Evolutionary conservation across 208 protist genomes (phyloP).

Genomic region (Jaenimonas drosophilae): DNA sequence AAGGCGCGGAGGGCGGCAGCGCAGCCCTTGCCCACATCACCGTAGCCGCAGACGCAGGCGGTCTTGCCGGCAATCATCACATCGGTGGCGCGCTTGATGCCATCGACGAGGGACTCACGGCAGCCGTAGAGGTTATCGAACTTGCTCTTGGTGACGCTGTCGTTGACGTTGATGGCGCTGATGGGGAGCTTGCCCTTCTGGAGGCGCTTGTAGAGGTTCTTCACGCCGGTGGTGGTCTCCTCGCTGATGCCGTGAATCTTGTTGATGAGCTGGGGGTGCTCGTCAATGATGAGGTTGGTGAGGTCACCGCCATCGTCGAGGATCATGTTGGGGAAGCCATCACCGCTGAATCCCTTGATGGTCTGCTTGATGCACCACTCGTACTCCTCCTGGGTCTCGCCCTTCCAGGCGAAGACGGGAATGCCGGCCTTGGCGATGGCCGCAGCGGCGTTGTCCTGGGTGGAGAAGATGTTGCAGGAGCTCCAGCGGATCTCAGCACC

Average conservation of each 20-base stretch:
- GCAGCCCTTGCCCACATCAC: constrained; percentile 99
- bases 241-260: constrained; percentile 97
- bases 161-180: constrained; percentile 99
- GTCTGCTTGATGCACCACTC: constrained; percentile 97
- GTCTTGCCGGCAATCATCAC: constrained; percentile 99
- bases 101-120: constrained; percentile 98
- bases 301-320: constrained; percentile 99
- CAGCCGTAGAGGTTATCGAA: constrained; percentile 99
- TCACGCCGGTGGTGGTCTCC: constrained; percentile 99
- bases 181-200: constrained; percentile 93
- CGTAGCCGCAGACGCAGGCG: constrained; percentile 96
- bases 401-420: constrained; percentile 99
- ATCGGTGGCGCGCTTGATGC: constrained; percentile 99
- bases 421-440: constrained; percentile 89
- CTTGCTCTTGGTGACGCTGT: constrained; percentile 99
- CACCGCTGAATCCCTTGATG: constrained; percentile 81
- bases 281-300: constrained; percentile 96
- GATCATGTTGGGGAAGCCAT: constrained; percentile 95
- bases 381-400: constrained; percentile 99
- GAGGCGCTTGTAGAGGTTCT: constrained; percentile 97
- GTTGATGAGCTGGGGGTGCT: constrained; percentile 87
- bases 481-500: constrained; percentile 97
- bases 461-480: constrained; percentile 99
- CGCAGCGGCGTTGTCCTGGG: constrained; percentile 89
- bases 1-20: constrained; percentile 92